Conservation (phyloP, 2,329 filamentous ascomycete genomes). For the Scedosporium boydii region DNA sequence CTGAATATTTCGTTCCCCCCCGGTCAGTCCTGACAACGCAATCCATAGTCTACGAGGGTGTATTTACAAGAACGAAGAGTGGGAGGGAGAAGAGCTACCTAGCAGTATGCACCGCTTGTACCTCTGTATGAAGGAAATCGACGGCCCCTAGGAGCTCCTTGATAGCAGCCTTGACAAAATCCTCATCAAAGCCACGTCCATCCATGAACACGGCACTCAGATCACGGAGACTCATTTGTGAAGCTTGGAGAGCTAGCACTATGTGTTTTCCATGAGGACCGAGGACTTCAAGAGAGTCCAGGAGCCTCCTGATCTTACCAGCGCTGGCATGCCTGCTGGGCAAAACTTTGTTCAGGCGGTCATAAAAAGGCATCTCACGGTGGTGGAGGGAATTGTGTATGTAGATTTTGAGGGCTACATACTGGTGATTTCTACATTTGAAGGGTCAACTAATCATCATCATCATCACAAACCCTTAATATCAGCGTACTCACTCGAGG, state of each 20-base stretch:
- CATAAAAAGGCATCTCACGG: neutral
- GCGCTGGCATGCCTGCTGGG: neutral
- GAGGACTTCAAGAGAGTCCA: neutral
- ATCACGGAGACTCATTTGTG: neutral
- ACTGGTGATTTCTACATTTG: neutral
- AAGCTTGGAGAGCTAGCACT: neutral
- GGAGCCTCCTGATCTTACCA: neutral
- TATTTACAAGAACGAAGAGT: neutral
- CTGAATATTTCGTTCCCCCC: conserved; percentile 4
- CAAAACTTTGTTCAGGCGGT: neutral
- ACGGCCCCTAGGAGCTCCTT: conserved; percentile 21
- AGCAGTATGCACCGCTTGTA: conserved; percentile 22
- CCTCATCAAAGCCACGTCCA: conserved; percentile 16
- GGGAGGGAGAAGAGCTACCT: neutral
- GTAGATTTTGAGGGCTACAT: neutral
- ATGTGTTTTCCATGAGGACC: neutral
- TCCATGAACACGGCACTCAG: neutral
- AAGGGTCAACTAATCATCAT: conserved; percentile 10
- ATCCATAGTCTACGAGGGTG: neutral
- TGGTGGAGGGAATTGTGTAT: neutral
- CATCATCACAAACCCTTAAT: conserved; percentile 12
- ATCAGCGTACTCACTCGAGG: conserved; percentile 14
- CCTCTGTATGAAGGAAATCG: conserved; percentile 25
- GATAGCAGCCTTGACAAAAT: conserved; percentile 20
- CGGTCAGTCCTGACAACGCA: neutral